phyloP scores from a whole-genome alignment of 257 asterid species.

The Leptodermis oblonga region DNA sequence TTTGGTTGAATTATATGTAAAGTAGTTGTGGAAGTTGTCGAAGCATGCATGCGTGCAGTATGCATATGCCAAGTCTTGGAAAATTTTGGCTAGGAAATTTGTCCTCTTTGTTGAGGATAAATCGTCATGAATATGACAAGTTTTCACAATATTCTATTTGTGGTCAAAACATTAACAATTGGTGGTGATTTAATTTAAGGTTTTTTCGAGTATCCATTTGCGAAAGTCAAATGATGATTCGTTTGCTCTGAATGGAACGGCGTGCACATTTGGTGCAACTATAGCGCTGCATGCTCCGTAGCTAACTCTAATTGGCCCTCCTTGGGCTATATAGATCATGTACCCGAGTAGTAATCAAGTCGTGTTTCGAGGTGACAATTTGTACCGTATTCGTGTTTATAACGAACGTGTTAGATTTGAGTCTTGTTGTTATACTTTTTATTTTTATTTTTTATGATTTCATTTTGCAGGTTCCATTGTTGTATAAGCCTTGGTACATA shows the following conservation, averaged over 20 bases:
- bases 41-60: background rate
- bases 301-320: background rate
- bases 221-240: background rate
- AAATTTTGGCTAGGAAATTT: too few species aligned
- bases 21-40: background rate
- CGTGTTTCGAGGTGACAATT: too few species aligned
- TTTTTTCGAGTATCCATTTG: too few species aligned
- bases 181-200: background rate
- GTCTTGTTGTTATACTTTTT: too few species aligned
- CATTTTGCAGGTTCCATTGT: too few species aligned
- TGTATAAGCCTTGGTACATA: too few species aligned
- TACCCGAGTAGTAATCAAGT: too few species aligned
- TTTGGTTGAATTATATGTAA: background rate
- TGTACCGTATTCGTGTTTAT: too few species aligned
- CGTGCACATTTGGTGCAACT: conserved; percentile 19
- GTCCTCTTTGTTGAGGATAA: background rate
- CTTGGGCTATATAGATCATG: too few species aligned
- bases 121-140: conserved; percentile 1
- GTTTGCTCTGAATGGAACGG: background rate
- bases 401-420: too few species aligned
- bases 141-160: background rate
- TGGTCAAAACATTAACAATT: background rate
- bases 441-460: too few species aligned
- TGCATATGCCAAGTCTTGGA: background rate
- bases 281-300: background rate